phyloP scores from a whole-genome alignment of 768 basidiomycete genomes.

The Russula emetica region DNA sequence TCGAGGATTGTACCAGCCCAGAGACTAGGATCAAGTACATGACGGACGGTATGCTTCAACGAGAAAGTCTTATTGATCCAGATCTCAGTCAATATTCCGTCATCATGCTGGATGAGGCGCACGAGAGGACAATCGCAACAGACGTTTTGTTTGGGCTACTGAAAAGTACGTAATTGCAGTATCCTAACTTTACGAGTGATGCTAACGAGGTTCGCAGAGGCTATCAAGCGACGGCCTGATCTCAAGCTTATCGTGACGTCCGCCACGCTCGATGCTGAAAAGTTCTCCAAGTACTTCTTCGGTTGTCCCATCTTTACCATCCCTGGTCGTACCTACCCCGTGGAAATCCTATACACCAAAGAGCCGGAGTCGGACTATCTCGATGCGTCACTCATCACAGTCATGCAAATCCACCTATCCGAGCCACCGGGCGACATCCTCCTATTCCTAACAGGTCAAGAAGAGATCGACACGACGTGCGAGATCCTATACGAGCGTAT shows the following conservation, averaged over 20 bases:
- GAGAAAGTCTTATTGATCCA: slow-evolving; percentile 95
- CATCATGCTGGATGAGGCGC: slow-evolving; percentile 98
- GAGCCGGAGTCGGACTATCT: slow-evolving; percentile 97
- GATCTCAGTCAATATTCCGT: slow-evolving; percentile 90
- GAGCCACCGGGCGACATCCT: slow-evolving; percentile 96
- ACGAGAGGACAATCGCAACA: slow-evolving; percentile 97
- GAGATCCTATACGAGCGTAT: slow-evolving; percentile 98
- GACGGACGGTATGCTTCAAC: slow-evolving; percentile 99
- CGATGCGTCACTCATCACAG: slow-evolving; percentile 95
- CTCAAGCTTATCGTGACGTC: slow-evolving; percentile 98
- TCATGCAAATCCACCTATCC: slow-evolving; percentile 99
- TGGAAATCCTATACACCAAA: slow-evolving; percentile 97
- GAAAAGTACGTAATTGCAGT: slow-evolving; percentile 57
- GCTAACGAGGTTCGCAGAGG: slow-evolving; percentile 54
- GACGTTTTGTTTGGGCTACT: slow-evolving; percentile 95
- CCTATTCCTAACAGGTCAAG: slow-evolving; percentile 96
- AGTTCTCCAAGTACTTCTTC: slow-evolving; percentile 99
- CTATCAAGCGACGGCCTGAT: slow-evolving; percentile 89
- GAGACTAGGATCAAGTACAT: slow-evolving; percentile 99
- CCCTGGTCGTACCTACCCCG: slow-evolving; percentile 98
- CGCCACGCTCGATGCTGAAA: slow-evolving; percentile 97
- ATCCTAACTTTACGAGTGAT: not conserved
- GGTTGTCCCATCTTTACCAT: slow-evolving; percentile 99
- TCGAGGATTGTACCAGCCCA: slow-evolving; percentile 98
- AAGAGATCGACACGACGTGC: slow-evolving; percentile 97